A percentile compares a stretch with the other conserved stretches of the same genome.
Conservation (phyloP, 1,139 yeast species). For the Taiozyma sp. region DNA sequence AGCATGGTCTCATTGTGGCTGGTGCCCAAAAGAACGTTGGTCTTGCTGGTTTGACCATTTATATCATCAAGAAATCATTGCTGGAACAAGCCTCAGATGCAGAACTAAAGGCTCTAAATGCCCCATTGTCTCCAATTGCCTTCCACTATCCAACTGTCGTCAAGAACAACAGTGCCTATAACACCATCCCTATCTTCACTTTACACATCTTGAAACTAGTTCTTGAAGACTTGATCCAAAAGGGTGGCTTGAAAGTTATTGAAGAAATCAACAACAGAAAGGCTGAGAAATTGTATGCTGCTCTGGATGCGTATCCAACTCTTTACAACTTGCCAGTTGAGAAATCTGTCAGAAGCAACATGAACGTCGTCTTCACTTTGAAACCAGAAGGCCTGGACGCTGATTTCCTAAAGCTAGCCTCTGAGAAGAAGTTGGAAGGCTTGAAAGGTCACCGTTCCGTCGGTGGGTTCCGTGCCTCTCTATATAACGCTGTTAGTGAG, state of each 20-base stretch:
- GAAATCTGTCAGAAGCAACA: slow-evolving; percentile 66
- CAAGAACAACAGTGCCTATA: slow-evolving; percentile 86
- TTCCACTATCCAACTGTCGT: slow-evolving; percentile 85
- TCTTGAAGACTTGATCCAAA: slow-evolving; percentile 43
- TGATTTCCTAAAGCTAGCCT: slow-evolving; percentile 58
- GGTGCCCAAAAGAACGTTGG: slow-evolving; percentile 99
- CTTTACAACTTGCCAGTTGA: slow-evolving; percentile 67
- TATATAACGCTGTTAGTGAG: slow-evolving; percentile 79
- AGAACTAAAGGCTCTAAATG: slow-evolving; percentile 49
- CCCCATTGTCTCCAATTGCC: slow-evolving; percentile 85
- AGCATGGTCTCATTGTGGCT: slow-evolving; percentile 86
- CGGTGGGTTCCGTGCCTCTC: slow-evolving; percentile 93
- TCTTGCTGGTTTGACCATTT: slow-evolving; percentile 88
- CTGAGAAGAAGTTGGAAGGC: slow-evolving; percentile 56
- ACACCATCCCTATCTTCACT: slow-evolving; percentile 92
- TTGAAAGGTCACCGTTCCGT: slow-evolving; percentile 96
- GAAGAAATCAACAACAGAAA: slow-evolving; percentile 53
- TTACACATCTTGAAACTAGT: slow-evolving; percentile 82
- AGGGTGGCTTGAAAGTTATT: slow-evolving; percentile 46
- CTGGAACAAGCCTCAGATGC: slow-evolving; percentile 65
- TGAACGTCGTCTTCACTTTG: slow-evolving; percentile 90
- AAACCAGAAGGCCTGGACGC: slow-evolving; percentile 58
- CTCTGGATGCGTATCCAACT: slow-evolving; percentile 61
- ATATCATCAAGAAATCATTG: slow-evolving; percentile 78
- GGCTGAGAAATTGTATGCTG: slow-evolving; percentile 56